Evolutionary conservation across 2,329 filamentous ascomycete species (phyloP), one percentile per base, ranked within the genome.

Genomic region (Emergomyces africanus): DNA sequence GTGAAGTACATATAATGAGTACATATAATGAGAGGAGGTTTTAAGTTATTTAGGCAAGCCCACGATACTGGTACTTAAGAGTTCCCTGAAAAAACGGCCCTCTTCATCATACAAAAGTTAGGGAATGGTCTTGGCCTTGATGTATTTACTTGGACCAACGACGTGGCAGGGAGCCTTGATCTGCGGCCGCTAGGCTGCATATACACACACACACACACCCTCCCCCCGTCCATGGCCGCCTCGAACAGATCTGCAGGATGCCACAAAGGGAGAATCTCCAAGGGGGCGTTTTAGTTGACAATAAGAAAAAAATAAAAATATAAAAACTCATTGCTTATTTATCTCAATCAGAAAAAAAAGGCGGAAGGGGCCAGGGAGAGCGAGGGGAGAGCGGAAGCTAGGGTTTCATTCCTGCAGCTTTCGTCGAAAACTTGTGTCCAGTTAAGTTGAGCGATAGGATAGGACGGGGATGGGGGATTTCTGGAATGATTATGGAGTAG

Each of bases 111-210:
- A 37, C 35, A 37, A 37, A 37, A 2, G 8, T 37, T n/a, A n/a
- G n/a, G n/a, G n/a, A n/a, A 37, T 44, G 3, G 18, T 14, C 41
- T 44, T 50, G 48, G 20, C 20, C 42, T 25, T 9, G 42, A 10
- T 46, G 58, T 58, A 60, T 56, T n/a, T n/a, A n/a, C n/a, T n/a
- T 60, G 57, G 58, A 58, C 60, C 61, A 61, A 61, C 64, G 64
- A 65, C 61, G 62, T 64, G 62, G 61, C 64, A 62, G 62, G 55
- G 54, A 4, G n/a, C n/a, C 37, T 37, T 53, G 50, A 39, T 39
- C 50, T 53, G 50, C 50, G 33, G 50, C 44, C 44, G 44, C 44
- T 46, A n/a, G 44, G 39, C 39, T 14, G n/a, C 39, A 14, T 10
- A 10, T 9, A 9, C 1, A 44, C 18, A 5, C 18, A 18, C 41